Evolutionary conservation across 1,139 yeast genomes (phyloP).

Genomic region (Yamadazyma diddensiae): DNA sequence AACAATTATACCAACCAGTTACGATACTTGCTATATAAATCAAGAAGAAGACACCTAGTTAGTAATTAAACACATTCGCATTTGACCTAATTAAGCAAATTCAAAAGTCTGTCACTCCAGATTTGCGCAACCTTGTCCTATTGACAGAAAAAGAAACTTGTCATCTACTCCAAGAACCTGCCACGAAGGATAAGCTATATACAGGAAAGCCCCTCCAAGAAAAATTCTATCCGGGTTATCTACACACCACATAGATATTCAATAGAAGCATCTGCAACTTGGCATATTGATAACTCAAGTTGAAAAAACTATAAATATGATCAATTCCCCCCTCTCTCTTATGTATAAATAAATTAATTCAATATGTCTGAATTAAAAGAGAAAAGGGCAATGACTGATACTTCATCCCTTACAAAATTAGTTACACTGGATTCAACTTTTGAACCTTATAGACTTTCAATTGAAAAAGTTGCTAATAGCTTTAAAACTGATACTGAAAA

Average conservation of each 20-base stretch:
- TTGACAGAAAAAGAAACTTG: not conserved
- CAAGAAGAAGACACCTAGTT: too few species aligned
- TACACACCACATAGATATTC: constrained; percentile 1
- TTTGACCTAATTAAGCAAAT: not conserved
- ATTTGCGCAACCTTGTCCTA: not conserved
- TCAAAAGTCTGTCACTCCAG: too few species aligned
- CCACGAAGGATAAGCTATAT: too few species aligned
- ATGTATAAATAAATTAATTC: not conserved
- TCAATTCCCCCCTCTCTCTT: constrained; percentile 1
- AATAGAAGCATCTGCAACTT: not conserved
- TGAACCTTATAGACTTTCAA: constrained; percentile 32
- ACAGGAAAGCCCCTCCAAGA: too few species aligned
- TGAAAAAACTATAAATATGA: constrained; percentile 4
- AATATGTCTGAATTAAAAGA: constrained; percentile 12
- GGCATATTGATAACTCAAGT: not conserved
- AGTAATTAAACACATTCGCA: too few species aligned
- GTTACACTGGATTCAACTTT: constrained; percentile 8
- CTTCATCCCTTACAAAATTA: constrained; percentile 11
- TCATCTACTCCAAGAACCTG: too few species aligned
- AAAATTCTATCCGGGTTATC: not conserved
- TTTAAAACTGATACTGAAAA: constrained; percentile 39
- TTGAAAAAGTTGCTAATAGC: constrained; percentile 30
- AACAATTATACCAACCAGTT: too few species aligned
- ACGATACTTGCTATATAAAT: too few species aligned
- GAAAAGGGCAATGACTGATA: constrained; percentile 15